Base-by-base conservation (phyloP, 2,329 filamentous ascomycete species). In the Lachnellula occidentalis region DNA sequence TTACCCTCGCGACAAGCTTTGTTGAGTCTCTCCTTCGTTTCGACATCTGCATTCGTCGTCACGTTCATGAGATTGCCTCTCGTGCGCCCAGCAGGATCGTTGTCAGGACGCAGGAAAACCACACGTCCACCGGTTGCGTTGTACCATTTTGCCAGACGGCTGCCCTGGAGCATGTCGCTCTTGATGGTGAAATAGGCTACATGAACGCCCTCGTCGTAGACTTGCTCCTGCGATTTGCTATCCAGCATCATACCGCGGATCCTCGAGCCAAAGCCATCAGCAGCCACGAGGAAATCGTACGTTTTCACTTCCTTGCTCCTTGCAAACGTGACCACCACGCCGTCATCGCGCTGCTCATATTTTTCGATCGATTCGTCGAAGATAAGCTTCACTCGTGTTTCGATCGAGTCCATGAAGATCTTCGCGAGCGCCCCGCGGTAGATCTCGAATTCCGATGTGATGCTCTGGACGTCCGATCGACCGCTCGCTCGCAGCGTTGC, bases 21-120 rank as follows among this genome's bases (percentile, higher is more conserved):
- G 15, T 50, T 52, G 22, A 58, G 19, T 24, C 43, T 48, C 36
- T 47, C 48, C 42, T 54, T 57, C 45, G 47, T 49, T 24, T 53
- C 54, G 12, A 53, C 42, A 34, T 56, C 51, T 21, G 21, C 43
- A 12, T 21, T 51, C 42, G 48, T 34, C 4, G 55, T 57, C 22
- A 57, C 51, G 8, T 54, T 54, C 55, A 57, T 50, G 24, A 57
- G 34, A 48, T 43, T 53, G 17, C 24, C 56, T 47, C 50, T 50
- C 21, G 53, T 53, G 15, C 50, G 41, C 3, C 56, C 50, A 14
- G 43, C 47, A 7, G 50, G 47, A 53, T 55, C 24, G 15, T 53
- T 50, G 48, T 58, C 53, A 14, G 53, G 50, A 3, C 56, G 53
- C 14, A 58, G 22, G 17, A 37, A 41, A 6, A 58, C 39, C 27